phyloP scores from a whole-genome alignment of 768 basidiomycete species.

The Russula virescens region DNA sequence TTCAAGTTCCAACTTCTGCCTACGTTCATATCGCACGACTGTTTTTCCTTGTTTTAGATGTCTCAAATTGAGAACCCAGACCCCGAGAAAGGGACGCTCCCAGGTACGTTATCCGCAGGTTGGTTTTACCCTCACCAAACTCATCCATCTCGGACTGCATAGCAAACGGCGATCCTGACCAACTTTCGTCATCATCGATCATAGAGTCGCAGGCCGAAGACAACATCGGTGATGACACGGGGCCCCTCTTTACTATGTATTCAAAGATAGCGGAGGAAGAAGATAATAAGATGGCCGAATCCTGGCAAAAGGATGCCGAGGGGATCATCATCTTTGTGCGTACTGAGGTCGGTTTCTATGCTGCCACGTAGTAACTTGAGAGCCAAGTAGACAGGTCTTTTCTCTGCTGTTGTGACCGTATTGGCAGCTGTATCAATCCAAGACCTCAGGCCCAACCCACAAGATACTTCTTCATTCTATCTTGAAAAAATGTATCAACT shows the following conservation, averaged over 20 bases:
- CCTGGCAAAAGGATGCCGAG: background rate
- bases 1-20: background rate
- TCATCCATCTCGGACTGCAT: too few species aligned
- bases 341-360: background rate
- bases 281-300: background rate
- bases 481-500: background rate
- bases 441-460: background rate
- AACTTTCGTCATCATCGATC: too few species aligned
- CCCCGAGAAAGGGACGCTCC: too few species aligned
- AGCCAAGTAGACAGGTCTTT: background rate
- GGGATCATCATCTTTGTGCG: background rate
- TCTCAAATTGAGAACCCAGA: too few species aligned
- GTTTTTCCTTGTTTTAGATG: too few species aligned
- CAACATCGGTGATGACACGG: too few species aligned
- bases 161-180: too few species aligned
- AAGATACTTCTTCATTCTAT: background rate
- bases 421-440: background rate
- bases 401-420: background rate
- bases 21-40: too few species aligned
- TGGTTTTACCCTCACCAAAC: too few species aligned
- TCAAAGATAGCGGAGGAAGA: background rate
- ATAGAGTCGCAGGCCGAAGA: too few species aligned
- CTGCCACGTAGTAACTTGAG: background rate
- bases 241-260: background rate
- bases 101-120: too few species aligned